Evolutionary conservation across 495 filamentous ascomycete species (phyloP), one percentile per base, ranked within the genome.

Genomic region (Elasticomyces elasticus): DNA sequence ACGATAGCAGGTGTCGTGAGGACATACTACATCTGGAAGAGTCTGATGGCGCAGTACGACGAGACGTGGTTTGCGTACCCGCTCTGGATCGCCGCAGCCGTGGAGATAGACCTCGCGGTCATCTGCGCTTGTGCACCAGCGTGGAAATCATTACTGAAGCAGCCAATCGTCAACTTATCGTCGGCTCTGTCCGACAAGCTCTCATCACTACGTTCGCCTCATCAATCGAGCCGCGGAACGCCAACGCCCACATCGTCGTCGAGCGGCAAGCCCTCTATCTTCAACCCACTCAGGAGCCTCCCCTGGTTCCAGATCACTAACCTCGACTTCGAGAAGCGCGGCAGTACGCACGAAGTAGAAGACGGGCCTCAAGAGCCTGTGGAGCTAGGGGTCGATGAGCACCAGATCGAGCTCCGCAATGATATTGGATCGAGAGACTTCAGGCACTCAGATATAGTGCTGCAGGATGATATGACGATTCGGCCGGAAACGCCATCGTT

Each of bases 101-200:
- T 84, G 1, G 81, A 84, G 58, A 73, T 84, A 15, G 76, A 78
- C 55, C 55, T 84, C 25, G 80, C 76, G 22, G 68, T 83, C 64
- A 63, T 63, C 9, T 63, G 60, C 57, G 53, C 61, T 28, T 63
- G 61, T 35, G 58, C 58, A 6, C 61, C 61, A 5, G 58, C 61
- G 6, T 58, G 54, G 54, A 62, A 62, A 28, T 44, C 49, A 0
- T 38, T 62, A 4, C 50, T 62, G 10, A 40, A 23, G 9, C 15
- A 26, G 12, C 59, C 49, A 2, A 42, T 62, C 27, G 7, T 9
- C 1, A 4, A 35, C 11, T 26, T 62, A 20, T 49, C 54, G 23
- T 37, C 43, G 1, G 27, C 26, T n/a, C 17, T 62, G 20, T 57
- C 54, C 4, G 19, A 24, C n/a, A 53, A 52, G 23, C n/a, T 58